Evolutionary conservation across 176 grass and related monocot genomes (phyloP), one percentile per base, ranked within the genome.

Genomic region (Cocos nucifera): DNA sequence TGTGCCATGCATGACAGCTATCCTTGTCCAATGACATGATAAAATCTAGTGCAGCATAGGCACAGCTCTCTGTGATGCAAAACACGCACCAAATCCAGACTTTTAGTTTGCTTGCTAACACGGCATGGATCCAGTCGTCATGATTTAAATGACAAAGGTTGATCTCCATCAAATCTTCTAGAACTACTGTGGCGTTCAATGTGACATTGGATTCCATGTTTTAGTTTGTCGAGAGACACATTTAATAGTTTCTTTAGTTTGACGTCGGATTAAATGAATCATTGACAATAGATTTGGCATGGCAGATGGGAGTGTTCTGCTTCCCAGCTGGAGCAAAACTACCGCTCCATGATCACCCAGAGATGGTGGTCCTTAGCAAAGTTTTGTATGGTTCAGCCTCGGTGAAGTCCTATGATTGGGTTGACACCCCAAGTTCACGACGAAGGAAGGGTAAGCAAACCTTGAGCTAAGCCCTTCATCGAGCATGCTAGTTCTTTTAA

Each of bases 281-380:
- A n/a, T 28, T 62, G 48, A 50, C 35, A 32, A 6, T 72, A 44
- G 6, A n/a, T 64, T 26, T 22, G 6, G 16, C 4, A 48, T 32
- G 3, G 6, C 78, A 95, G 89, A 95, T 95, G 0, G 85, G 89
- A 63, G 27, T 95, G 18, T 95, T 95, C 78, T 95, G 89, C 73
- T 95, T 95, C 26, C 89, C 89, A 20, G 85, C 81, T 28, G 89
- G 89, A 24, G 85, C 81, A 8, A 80, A 44, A 51, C 73, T 95
- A 60, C 89, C 89, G 48, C 79, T 95, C 57, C 89, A 95, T 65
- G 89, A 95, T 67, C 89, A 95, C 58, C 89, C 89, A 7, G 67
- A 79, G 54, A 95, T 95, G 89, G 67, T 82, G 17, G 89, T 89
- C 3, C 69, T 95, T 17, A 95, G 81, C 85, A 95, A 95, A 21